Percentiles rank a stretch among this genome's conserved stretches.
Evolutionary conservation across 306 rosid species (phyloP).

Genomic region (Dalbergia cochinchinensis): DNA sequence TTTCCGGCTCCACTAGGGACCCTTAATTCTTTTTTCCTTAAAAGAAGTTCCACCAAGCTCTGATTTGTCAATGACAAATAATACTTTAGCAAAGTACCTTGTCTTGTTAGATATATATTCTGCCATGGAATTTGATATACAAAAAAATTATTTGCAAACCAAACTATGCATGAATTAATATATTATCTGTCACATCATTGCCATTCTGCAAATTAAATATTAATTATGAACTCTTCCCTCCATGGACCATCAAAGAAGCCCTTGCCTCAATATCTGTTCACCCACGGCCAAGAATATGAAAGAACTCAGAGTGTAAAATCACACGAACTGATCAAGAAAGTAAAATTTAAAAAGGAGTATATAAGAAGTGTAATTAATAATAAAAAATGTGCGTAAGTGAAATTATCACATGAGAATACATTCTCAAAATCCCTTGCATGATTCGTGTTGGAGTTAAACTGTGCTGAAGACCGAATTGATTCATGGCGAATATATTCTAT

Average conservation of each 20-base stretch:
- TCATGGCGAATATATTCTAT: neutral
- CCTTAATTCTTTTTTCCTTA: conserved; percentile 44
- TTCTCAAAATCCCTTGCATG: no score
- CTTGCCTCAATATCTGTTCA: neutral
- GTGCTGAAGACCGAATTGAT: neutral
- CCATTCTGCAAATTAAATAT: neutral
- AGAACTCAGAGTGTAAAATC: no score
- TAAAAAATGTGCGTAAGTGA: no score
- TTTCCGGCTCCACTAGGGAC: conserved; percentile 59
- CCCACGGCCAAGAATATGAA: neutral
- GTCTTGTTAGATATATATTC: conserved; percentile 40
- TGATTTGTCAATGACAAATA: conserved; percentile 40
- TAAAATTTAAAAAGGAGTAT: no score
- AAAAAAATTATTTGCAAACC: conserved; percentile 18
- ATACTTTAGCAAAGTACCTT: conserved; percentile 47
- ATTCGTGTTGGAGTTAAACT: neutral
- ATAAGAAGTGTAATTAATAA: no score
- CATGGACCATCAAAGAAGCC: conserved; percentile 3
- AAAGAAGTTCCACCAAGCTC: conserved; percentile 50
- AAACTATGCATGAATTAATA: neutral
- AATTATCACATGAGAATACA: no score
- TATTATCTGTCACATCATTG: neutral
- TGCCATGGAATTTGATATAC: neutral
- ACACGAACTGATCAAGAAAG: no score
- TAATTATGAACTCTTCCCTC: conserved; percentile 1